Conservation (phyloP, 257 asterid species). For the Mentha longifolia region DNA sequence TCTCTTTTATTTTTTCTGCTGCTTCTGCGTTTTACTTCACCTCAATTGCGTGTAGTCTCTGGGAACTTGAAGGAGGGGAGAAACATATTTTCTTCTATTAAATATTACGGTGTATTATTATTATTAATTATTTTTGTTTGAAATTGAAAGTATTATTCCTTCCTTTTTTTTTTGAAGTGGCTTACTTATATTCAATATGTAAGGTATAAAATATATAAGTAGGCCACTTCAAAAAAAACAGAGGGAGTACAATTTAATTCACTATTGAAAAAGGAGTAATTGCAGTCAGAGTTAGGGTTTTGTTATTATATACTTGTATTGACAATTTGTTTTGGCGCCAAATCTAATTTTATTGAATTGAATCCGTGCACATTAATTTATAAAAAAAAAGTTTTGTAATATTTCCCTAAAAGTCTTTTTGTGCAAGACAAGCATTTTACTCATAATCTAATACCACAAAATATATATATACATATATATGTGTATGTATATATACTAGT, state of each 20-base stretch:
- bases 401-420: no score
- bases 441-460: no score
- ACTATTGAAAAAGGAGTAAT: not conserved
- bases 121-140: not conserved
- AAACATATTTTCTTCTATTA: not conserved
- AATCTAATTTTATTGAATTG: not conserved
- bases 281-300: not conserved
- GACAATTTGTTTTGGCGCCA: constrained; percentile 8
- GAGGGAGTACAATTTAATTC: not conserved
- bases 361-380: not conserved
- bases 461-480: no score
- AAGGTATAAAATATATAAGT: no score
- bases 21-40: constrained; percentile 15
- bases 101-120: not conserved
- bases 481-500: no score
- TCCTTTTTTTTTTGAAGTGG: no score
- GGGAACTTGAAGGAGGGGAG: not conserved
- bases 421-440: no score
- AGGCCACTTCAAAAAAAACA: no score
- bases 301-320: not conserved
- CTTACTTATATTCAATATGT: no score
- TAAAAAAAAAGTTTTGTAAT: no score
- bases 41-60: constrained; percentile 16
- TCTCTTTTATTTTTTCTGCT: not conserved
- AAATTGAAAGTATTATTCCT: not conserved